Base-by-base conservation (phyloP, 345 rosid genomes). In the Carallia brachiata region DNA sequence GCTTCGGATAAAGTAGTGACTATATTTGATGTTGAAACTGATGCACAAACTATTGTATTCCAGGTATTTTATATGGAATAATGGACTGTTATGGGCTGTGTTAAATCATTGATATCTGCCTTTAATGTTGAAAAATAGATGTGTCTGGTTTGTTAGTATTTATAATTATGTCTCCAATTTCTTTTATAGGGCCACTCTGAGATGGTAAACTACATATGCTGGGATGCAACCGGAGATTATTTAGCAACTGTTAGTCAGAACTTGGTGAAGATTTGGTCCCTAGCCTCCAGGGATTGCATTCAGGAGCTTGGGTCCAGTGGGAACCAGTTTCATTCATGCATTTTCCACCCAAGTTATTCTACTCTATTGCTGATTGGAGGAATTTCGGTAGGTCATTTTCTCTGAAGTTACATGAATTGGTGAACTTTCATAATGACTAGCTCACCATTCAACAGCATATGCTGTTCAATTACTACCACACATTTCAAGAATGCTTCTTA, bases 161-260 rank as follows among this genome's bases (percentile, higher is more conserved):
- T 16, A 36, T 36, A 7, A 53, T 34, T 59, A 36, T 55, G 30
- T 7, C 3, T n/a, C 16, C 30, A 56, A 55, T n/a, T 48, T 32
- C 19, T 70, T 12, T 32, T 72, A 30, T 79, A 87, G 94, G 91
- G 90, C 36, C 94, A 87, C 34, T 61, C 80, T 19, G 86, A 85
- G 61, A 78, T 81, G 80, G 84, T 87, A 47, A 81, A 81, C 73
- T 87, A 78, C 71, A 78, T 87, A 27, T 84, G 85, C 69, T 89
- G 95, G 95, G 86, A 87, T 71, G 78, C 85, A 55, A 75, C 2
- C 63, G 91, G 95, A 73, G 90, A 87, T 68, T 69, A 66, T 66
- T 67, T 89, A 79, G 95, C 95, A 57, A 84, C 95, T 30, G 90
- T 87, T n/a, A 85, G 91, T 69, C 78, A 80, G 67, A 81, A 76